Evolutionary conservation across 495 filamentous ascomycete species (phyloP).

Genomic region (Cladorrhinum samala): DNA sequence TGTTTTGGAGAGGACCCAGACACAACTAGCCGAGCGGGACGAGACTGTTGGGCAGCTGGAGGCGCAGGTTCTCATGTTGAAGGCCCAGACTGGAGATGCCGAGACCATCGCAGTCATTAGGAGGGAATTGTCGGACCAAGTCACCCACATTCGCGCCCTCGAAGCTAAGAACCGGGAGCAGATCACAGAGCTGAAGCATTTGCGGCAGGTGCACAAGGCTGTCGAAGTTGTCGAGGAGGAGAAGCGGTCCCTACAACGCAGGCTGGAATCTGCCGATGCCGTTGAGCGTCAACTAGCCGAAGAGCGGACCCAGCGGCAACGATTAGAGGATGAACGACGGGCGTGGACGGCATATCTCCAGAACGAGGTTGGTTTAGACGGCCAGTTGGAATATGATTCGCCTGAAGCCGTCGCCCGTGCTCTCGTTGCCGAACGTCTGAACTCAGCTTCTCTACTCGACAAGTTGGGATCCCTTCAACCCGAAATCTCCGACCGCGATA

Average conservation of each 20-base stretch:
- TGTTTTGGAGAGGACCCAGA: constrained; percentile 58
- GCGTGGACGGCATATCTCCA: constrained; percentile 86
- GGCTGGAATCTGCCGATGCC: constrained; percentile 66
- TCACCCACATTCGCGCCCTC: constrained; percentile 76
- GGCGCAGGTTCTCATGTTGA: constrained; percentile 72
- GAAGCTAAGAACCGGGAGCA: constrained; percentile 79
- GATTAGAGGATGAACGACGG: constrained; percentile 78
- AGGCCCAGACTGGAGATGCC: constrained; percentile 76
- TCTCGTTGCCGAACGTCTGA: constrained; percentile 72
- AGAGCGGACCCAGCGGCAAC: constrained; percentile 70
- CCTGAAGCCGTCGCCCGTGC: constrained; percentile 85
- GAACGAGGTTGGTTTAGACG: constrained; percentile 49
- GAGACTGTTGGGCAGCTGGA: constrained; percentile 65
- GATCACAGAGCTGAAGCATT: constrained; percentile 67
- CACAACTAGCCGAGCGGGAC: constrained; percentile 61
- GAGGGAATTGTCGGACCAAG: constrained; percentile 79
- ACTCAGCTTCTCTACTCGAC: constrained; percentile 69
- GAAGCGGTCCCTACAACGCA: constrained; percentile 75
- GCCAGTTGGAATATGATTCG: constrained; percentile 68
- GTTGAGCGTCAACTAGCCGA: constrained; percentile 71
- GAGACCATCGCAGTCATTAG: constrained; percentile 78
- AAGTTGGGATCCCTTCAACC: constrained; percentile 71
- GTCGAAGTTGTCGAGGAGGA: constrained; percentile 95
- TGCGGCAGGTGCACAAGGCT: constrained; percentile 71
- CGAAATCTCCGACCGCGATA: constrained; percentile 74